Evolutionary conservation across 805 yeast species (phyloP), one percentile per base, ranked within the genome.

Genomic region (Saturnispora diversa): DNA sequence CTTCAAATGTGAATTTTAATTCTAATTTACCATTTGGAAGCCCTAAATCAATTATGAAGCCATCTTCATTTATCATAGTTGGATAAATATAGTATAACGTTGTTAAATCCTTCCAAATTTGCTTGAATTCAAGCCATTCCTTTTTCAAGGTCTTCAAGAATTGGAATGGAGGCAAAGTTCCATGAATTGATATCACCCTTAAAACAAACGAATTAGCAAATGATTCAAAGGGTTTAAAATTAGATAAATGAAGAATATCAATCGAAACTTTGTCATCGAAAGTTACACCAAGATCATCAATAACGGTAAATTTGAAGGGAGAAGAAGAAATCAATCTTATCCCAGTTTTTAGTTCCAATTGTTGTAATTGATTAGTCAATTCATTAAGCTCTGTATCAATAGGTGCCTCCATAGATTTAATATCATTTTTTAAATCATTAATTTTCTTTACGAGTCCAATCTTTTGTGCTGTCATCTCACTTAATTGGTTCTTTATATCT

Each of bases 361-460:
- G 15, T 1, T 35, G 21, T 29, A 56, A 50, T 6, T 41, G 29
- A 9, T 39, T 20, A 15, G 29, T 38, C 16, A 56, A 28, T 7
- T 12, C 17, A 3, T 6, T 8, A 4, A 53, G 21, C 22, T 50
- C 56, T 3, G 29, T 40, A 12, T 39, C 39, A 3, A 53, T 39
- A 3, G 61, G 61, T 3, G 42, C 29, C 6, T 34, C 39, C 16
- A 35, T 15, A 12, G 28, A 11, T n/a, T 35, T 23, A 1, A 49
- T 6, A 9, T 38, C 23, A 4, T 10, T 19, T 16, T 35, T 40
- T 2, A 44, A 21, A 5, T 11, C 29, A 5, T 46, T 26, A 16
- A 45, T 34, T 23, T 49, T 38, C 11, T 34, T 28, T 3, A 38
- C 15, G 2, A 46, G 23, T 7, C 26, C 10, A 6, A 12, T 22